phyloP scores from a whole-genome alignment of 805 yeast species.

The Starmerella etchellsii region DNA sequence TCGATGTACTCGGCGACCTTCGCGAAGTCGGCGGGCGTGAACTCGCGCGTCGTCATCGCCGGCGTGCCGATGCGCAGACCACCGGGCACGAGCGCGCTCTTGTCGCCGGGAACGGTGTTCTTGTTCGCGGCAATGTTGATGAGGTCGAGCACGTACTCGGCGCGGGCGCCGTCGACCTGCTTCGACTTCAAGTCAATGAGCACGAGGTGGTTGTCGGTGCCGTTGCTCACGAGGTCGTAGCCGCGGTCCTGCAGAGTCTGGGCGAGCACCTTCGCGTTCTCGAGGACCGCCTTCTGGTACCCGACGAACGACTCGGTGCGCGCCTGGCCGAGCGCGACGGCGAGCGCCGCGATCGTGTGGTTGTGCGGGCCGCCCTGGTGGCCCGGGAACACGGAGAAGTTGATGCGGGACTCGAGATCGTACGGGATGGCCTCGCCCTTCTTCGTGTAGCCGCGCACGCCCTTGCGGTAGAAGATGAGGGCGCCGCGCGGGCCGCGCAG shows the following conservation, averaged over 20 bases:
- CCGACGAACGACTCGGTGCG: conserved; percentile 73
- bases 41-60: conserved; percentile 96
- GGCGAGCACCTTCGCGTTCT: conserved; percentile 71
- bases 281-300: conserved; percentile 72
- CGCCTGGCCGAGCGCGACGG: conserved; percentile 90
- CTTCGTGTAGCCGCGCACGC: conserved; percentile 62
- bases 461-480: conserved; percentile 93
- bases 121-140: conserved; percentile 91
- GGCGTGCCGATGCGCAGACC: conserved; percentile 97
- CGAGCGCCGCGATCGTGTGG: conserved; percentile 92
- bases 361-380: conserved; percentile 99
- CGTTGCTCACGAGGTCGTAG: conserved; percentile 71
- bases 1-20: conserved; percentile 71
- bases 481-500: conserved; percentile 99
- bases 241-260: conserved; percentile 50
- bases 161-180: conserved; percentile 89
- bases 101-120: conserved; percentile 93
- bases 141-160: conserved; percentile 78
- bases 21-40: conserved; percentile 62
- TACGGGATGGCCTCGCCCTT: conserved; percentile 79
- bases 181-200: conserved; percentile 69
- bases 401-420: conserved; percentile 82
- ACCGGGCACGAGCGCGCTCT: conserved; percentile 88
- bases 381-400: conserved; percentile 97
- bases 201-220: conserved; percentile 90